A percentile compares a stretch with the other conserved stretches of the same genome.
phyloP scores from a whole-genome alignment of 257 asterid genomes.

The Petrea volubilis region DNA sequence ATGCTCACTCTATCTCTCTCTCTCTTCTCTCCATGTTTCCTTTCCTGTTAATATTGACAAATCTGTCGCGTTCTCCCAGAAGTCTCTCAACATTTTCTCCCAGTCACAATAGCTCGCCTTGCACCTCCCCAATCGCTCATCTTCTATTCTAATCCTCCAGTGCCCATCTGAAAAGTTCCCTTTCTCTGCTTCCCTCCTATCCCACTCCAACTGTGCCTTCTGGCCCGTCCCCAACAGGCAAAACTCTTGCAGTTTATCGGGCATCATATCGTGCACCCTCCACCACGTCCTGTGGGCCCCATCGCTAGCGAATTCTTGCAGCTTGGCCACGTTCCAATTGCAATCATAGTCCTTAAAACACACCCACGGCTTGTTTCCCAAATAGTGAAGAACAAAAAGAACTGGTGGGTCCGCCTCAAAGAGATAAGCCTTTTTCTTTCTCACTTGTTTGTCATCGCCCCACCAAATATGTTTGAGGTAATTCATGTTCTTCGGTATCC shows the following conservation, averaged over 20 bases:
- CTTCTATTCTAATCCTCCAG: conserved; percentile 56
- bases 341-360: conserved; percentile 82
- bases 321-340: too few species aligned
- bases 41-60: too few species aligned
- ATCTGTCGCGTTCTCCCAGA: too few species aligned
- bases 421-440: conserved; percentile 43
- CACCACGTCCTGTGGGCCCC: conserved; percentile 79
- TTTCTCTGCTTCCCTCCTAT: conserved; percentile 69
- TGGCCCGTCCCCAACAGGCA: conserved; percentile 62
- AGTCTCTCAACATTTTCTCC: conserved; percentile 65
- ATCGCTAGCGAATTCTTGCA: conserved; percentile 80
- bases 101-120: conserved; percentile 57
- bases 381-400: conserved; percentile 66
- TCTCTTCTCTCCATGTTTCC: too few species aligned
- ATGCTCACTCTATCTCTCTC: too few species aligned
- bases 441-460: conserved; percentile 57
- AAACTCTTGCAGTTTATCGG: conserved; percentile 38
- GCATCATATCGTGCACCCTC: conserved; percentile 80
- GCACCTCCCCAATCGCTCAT: conserved; percentile 53
- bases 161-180: conserved; percentile 62
- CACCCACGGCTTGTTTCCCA: conserved; percentile 88
- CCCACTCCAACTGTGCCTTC: conserved; percentile 90
- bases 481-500: conserved; percentile 69
- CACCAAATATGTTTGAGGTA: conserved; percentile 71
- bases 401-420: conserved; percentile 71